A percentile compares a stretch with the other conserved stretches of the same genome.
These are phyloP conservation scores for Dendrothele bispora DNA, from an alignment of 768 basidiomycete genomes.

Conservation along the genomic window DNA sequence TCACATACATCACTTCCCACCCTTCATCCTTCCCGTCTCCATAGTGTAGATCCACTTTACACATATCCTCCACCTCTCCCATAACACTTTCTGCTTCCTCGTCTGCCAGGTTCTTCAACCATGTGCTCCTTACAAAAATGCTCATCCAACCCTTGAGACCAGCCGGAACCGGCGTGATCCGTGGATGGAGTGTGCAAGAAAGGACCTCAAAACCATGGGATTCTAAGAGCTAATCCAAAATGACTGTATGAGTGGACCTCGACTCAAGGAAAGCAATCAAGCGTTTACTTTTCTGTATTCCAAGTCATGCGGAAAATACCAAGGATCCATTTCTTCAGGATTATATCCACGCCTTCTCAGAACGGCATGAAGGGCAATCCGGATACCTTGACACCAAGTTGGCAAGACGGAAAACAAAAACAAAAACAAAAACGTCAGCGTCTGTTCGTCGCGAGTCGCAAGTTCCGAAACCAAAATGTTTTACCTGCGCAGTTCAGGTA, in stretches of 20 bases:
- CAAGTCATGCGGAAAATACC: conserved; percentile 78
- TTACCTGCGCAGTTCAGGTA: conserved; percentile 70
- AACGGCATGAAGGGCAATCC: conserved; percentile 55
- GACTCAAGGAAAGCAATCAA: too few species aligned
- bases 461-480: too few species aligned
- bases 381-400: conserved; percentile 52
- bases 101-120: conserved; percentile 53
- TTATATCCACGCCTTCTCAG: conserved; percentile 54
- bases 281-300: conserved; percentile 58
- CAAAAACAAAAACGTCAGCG: neutral
- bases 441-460: conserved; percentile 1
- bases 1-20: conserved; percentile 76
- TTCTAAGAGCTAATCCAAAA: conserved; percentile 46
- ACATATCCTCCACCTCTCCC: conserved; percentile 58
- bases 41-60: conserved; percentile 57
- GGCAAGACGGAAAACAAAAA: neutral
- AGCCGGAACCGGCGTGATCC: conserved; percentile 51
- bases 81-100: conserved; percentile 60
- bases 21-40: conserved; percentile 48
- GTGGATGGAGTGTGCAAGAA: conserved; percentile 54
- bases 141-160: conserved; percentile 65
- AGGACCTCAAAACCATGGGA: conserved; percentile 54
- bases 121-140: conserved; percentile 62
- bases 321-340: conserved; percentile 67
- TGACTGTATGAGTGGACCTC: neutral